Evolutionary conservation across 2,329 filamentous ascomycete genomes (phyloP), one percentile per base, ranked within the genome.

Genomic region (Talaromyces amestolkiae): DNA sequence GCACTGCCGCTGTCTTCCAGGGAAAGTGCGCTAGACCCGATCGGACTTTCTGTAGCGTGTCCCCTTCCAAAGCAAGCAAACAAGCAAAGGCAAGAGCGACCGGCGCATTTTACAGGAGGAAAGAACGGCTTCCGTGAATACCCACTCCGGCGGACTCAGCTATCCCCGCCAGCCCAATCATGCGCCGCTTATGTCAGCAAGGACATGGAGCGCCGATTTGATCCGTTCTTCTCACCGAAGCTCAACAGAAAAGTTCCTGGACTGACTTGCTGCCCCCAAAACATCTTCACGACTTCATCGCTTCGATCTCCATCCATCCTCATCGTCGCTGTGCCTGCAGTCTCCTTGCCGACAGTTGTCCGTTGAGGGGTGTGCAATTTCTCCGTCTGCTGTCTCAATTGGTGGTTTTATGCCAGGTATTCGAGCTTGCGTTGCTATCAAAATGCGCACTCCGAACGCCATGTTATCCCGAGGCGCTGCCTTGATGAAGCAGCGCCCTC

Each of bases 351-450:
- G 68, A 65, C 67, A 65, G 67, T 60, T 64, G 56, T 69, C 64
- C 67, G 64, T 60, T 63, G 58, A 53, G 67, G 68, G 65, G 47
- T 64, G 45, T 69, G 62, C 61, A 61, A 58, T 63, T 66, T 35
- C 49, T 53, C 19, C 51, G 15, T 47, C 37, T 66, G 68, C 64
- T 60, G 59, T 66, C 51, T 31, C 53, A 58, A 67, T 65, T 68
- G 66, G 64, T 70, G 73, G 73, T 72, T 73, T 70, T 70, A 68
- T 31, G 70, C 72, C 78, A 82, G 78, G 76, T 87, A 87, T 85
- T 84, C 85, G 77, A 83, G 85, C 73, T 77, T 78, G 63, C 72
- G 77, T 76, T 72, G 76, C 75, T 72, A 75, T 81, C 69, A 76
- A 81, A 70, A 80, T 80, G 76, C 78, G 80, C 73, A 76, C 75